Evolutionary conservation across 192 early-diverging fungal genomes (phyloP).

Genomic region (Backusella morwellensis): DNA sequence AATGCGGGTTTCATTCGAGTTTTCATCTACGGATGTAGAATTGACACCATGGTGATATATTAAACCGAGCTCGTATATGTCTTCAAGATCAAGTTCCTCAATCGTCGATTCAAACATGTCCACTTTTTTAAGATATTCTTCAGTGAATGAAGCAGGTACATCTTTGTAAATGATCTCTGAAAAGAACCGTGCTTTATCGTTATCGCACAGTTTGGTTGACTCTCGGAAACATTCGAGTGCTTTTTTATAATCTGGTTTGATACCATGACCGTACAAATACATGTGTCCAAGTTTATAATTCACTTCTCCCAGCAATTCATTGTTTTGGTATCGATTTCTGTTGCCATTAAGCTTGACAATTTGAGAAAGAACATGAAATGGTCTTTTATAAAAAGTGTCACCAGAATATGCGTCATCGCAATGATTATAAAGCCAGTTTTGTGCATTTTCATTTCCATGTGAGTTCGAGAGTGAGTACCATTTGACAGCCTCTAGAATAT

Average conservation of each 20-base stretch:
- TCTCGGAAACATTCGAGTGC: background rate
- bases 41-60: background rate
- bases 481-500: background rate
- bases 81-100: background rate
- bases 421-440: background rate
- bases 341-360: background rate
- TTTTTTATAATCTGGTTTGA: background rate
- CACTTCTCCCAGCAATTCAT: background rate
- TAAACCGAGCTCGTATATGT: background rate
- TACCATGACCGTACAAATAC: background rate
- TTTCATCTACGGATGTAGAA: too few species aligned
- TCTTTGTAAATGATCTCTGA: background rate
- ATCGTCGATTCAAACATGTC: background rate
- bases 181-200: background rate
- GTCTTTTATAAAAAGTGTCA: background rate
- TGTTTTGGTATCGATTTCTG: background rate
- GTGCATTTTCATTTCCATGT: background rate
- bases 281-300: background rate
- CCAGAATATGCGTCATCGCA: background rate
- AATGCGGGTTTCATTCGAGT: too few species aligned
- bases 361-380: background rate
- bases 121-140: background rate
- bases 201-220: background rate
- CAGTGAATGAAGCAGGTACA: background rate
- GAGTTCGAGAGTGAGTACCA: background rate